Evolutionary conservation across 805 yeast genomes (phyloP).

Genomic region (Saturnispora mendoncae): DNA sequence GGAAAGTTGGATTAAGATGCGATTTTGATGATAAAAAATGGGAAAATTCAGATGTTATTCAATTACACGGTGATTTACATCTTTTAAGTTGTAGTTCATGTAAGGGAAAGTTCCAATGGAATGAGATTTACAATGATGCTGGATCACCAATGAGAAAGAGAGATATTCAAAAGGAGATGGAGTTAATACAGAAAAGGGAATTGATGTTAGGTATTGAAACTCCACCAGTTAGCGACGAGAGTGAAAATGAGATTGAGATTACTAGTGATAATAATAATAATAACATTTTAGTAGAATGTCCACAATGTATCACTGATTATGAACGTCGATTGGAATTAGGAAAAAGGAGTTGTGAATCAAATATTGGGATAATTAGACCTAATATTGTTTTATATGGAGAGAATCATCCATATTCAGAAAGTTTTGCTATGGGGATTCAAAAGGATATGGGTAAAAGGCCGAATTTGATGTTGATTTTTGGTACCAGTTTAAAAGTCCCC

Average conservation of each 20-base stretch:
- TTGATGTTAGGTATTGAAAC: conserved; percentile 1
- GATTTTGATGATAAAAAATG: conserved; percentile 46
- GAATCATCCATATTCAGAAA: conserved; percentile 79
- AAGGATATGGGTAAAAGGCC: conserved; percentile 62
- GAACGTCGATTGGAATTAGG: conserved; percentile 55
- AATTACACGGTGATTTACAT: conserved; percentile 84
- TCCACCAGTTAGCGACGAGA: conserved; percentile 8
- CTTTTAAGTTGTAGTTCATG: conserved; percentile 71
- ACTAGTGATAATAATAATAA: conserved; percentile 40
- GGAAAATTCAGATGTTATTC: conserved; percentile 70
- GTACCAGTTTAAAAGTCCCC: conserved; percentile 85
- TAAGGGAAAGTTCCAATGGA: conserved; percentile 53
- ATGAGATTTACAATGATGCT: conserved; percentile 29
- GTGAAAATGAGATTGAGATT: conserved; percentile 8
- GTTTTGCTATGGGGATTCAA: conserved; percentile 60
- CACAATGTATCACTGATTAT: conserved; percentile 50
- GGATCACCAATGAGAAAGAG: conserved; percentile 18
- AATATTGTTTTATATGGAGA: conserved; percentile 90
- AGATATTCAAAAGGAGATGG: conserved; percentile 4
- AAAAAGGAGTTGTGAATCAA: conserved; percentile 63
- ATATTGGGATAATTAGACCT: conserved; percentile 74
- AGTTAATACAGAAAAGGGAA: conserved; percentile 4
- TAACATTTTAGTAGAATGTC: conserved; percentile 74
- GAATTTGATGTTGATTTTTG: conserved; percentile 77
- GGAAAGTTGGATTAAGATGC: conserved; percentile 49